These are phyloP conservation scores for Globisporangium mamillatum DNA, from an alignment of 352 stramenopile species.

Conservation along the genomic window DNA sequence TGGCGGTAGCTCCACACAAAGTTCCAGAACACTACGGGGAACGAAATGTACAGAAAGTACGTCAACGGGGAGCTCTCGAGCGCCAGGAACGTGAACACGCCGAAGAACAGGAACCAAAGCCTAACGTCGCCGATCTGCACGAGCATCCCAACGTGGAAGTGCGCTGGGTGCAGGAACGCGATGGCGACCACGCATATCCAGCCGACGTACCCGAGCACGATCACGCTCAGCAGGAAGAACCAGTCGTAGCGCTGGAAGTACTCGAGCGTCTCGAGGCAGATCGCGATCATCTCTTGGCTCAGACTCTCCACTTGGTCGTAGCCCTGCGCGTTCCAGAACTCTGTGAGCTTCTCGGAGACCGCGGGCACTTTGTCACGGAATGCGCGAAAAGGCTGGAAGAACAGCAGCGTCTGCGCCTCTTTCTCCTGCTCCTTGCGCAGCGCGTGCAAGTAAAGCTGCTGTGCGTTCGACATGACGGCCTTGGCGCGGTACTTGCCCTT, in stretches of 20 bases:
- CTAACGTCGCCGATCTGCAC: conserved; percentile 3
- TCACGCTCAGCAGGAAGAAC: conserved; percentile 72
- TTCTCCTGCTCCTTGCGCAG: conserved; percentile 68
- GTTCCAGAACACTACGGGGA: conserved; percentile 64
- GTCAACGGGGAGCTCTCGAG: conserved; percentile 66
- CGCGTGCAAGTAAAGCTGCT: conserved; percentile 66
- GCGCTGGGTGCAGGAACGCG: conserved; percentile 46
- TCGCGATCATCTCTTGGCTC: conserved; percentile 67
- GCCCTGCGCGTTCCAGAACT: conserved; percentile 17
- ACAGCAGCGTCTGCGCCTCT: conserved; percentile 48
- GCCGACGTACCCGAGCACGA: conserved; percentile 73
- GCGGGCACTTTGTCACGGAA: conserved; percentile 43
- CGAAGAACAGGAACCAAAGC: conserved; percentile 34
- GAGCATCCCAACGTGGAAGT: conserved; percentile 30
- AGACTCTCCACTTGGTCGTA: conserved; percentile 37
- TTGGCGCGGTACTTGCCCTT: conserved; percentile 60
- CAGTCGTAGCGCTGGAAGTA: conserved; percentile 87
- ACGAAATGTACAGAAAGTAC: conserved; percentile 78
- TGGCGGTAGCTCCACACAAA: conserved; percentile 46
- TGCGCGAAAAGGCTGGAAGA: conserved; percentile 49
- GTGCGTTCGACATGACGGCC: conserved; percentile 70
- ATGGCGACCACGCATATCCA: conserved; percentile 69
- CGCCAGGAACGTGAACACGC: conserved; percentile 33
- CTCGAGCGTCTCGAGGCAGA: conserved; percentile 69
- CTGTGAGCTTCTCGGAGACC: conserved; percentile 27